Percentiles rank a stretch among this genome's conserved stretches.
phyloP scores from a whole-genome alignment of 2,329 filamentous ascomycete genomes.

The Furcasterigmium sp. region DNA sequence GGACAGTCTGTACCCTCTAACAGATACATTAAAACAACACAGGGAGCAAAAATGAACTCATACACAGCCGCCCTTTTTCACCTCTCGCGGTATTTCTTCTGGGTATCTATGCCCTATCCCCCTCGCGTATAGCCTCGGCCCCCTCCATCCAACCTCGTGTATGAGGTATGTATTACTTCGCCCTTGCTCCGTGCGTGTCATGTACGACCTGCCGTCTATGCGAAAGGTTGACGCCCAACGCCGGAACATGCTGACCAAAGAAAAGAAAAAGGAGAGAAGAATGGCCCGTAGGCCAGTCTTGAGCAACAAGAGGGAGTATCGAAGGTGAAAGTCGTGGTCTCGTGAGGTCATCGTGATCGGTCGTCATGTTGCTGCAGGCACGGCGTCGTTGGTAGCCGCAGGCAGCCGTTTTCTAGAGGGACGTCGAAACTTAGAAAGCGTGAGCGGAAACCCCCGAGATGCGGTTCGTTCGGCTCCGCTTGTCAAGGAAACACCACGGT shows the following conservation, averaged over 20 bases:
- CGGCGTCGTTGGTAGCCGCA: neutral
- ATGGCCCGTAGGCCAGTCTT: too few species aligned
- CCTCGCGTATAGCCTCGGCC: constrained; percentile 6
- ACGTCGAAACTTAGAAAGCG: too few species aligned
- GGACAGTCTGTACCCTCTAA: too few species aligned
- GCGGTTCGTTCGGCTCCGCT: too few species aligned
- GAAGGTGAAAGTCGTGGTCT: neutral
- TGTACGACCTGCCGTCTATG: constrained; percentile 6
- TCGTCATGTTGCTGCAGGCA: neutral
- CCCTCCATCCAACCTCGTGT: neutral
- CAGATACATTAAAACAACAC: too few species aligned
- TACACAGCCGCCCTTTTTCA: constrained; percentile 3
- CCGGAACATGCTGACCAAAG: constrained; percentile 11
- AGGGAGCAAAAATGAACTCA: too few species aligned
- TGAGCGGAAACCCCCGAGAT: too few species aligned
- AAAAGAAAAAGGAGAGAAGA: constrained; percentile 2
- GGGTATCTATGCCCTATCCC: constrained; percentile 1
- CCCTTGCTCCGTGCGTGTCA: constrained; percentile 7
- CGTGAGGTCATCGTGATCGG: neutral
- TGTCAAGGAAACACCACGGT: too few species aligned
- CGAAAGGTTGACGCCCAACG: constrained; percentile 10
- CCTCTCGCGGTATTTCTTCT: neutral
- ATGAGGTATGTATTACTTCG: neutral
- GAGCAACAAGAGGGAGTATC: too few species aligned
- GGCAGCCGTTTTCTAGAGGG: neutral